These are phyloP conservation scores for Gossypium turneri DNA, from an alignment of 345 rosid genomes.

Conservation along the genomic window DNA sequence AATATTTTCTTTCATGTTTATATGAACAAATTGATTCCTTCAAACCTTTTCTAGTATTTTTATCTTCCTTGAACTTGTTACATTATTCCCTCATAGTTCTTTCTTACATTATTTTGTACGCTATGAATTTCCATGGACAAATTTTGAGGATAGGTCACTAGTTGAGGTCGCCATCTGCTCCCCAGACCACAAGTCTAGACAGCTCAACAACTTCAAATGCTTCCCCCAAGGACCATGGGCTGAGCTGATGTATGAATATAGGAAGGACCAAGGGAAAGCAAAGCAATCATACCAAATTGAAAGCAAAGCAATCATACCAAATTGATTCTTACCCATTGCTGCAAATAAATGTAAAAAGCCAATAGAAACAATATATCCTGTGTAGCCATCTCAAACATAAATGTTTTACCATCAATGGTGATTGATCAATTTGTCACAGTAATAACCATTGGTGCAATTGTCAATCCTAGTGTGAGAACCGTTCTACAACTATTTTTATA, in stretches of 20 bases:
- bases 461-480: too few species aligned
- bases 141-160: too few species aligned
- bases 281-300: neutral
- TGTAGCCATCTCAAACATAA: neutral
- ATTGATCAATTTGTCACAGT: too few species aligned
- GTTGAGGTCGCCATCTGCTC: neutral
- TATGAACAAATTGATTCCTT: too few species aligned
- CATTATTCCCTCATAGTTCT: neutral
- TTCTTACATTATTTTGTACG: neutral
- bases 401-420: neutral
- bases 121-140: neutral
- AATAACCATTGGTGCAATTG: too few species aligned
- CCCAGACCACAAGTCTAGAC: neutral
- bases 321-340: neutral
- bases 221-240: neutral
- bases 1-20: too few species aligned
- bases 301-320: neutral
- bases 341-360: neutral
- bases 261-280: too few species aligned
- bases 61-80: too few species aligned
- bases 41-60: too few species aligned
- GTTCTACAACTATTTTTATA: too few species aligned
- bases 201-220: neutral
- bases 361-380: neutral
- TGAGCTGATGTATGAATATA: neutral